Evolutionary conservation across 371 early-diverging fungal genomes (phyloP), one percentile per base, ranked within the genome.

Genomic region (Amoeboaphelidium protococcarum): DNA sequence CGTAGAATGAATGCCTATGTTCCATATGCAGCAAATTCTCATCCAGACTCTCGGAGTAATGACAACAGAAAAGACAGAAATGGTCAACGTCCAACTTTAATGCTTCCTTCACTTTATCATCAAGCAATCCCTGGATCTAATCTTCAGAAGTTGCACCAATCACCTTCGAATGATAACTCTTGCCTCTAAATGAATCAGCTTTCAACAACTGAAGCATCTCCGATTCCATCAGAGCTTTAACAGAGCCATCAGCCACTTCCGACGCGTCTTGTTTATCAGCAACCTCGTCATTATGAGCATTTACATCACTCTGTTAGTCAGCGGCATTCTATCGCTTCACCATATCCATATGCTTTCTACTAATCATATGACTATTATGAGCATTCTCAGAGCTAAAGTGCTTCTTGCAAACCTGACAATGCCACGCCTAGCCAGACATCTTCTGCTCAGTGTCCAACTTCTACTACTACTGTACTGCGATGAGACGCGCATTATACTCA

Each of bases 11-110:
- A 61, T 96, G 96, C 12, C 57, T 62, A 27, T 53, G 57, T 12
- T 78, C 70, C 96, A 96, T 96, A 61, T 96, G 96, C 27, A 66
- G 64, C 63, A 96, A 61, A 56, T 85, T 89, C 50, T 48, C 64
- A 40, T 83, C 82, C 50, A 83, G 74, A n/a, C 68, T 64, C 16
- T 61, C 66, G 0, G 73, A 58, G 50, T 61, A 61, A 51, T 71
- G 70, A 16, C 62, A 22, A 46, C 67, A 67, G 52, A 62, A 67
- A 23, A 62, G 56, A 49, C 67, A 63, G 46, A 61, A 61, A 20
- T 24, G 16, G 26, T 55, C 54, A 0, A 51, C 41, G 67, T 71
- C 54, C 58, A 63, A 52, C 65, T 71, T 48, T 66, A 50, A 16
- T 49, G 64, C 46, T 44, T 60, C 47, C 22, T 62, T 57, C 50